phyloP scores from a whole-genome alignment of 306 rosid genomes.

The Dicorynia guianensis region DNA sequence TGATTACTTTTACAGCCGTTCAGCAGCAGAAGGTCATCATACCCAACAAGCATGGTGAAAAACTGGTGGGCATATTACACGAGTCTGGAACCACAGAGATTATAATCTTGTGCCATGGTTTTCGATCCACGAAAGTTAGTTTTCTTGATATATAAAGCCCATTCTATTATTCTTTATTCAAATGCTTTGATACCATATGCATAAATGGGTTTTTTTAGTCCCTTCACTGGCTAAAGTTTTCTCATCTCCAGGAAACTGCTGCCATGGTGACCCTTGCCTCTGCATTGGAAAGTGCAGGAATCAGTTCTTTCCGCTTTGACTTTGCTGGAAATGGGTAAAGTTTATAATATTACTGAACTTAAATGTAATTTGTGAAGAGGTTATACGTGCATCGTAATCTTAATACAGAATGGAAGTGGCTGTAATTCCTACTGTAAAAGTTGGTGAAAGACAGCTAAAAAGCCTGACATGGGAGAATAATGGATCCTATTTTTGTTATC shows the following conservation, averaged over 20 bases:
- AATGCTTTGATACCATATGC: neutral
- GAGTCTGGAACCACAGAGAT: slow-evolving; percentile 73
- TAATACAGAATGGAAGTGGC: neutral
- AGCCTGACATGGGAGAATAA: neutral
- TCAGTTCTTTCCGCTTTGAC: slow-evolving; percentile 80
- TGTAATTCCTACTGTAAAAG: slow-evolving; percentile 13
- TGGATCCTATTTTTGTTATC: neutral
- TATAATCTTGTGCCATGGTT: slow-evolving; percentile 84
- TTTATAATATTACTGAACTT: neutral
- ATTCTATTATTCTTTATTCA: neutral
- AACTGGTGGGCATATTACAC: slow-evolving; percentile 75
- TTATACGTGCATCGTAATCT: neutral
- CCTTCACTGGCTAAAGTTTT: neutral
- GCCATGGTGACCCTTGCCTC: slow-evolving; percentile 60
- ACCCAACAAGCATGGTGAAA: slow-evolving; percentile 73
- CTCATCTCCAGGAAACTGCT: slow-evolving; percentile 50
- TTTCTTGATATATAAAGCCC: slow-evolving; percentile 13
- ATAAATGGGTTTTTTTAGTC: neutral
- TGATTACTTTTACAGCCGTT: slow-evolving; percentile 46
- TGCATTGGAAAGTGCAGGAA: slow-evolving; percentile 68
- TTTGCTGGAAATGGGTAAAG: slow-evolving; percentile 84
- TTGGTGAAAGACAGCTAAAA: slow-evolving; percentile 12
- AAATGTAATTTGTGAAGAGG: neutral
- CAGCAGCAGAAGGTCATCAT: slow-evolving; percentile 60
- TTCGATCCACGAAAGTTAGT: slow-evolving; percentile 66